Evolutionary conservation across 306 rosid genomes (phyloP), one percentile per base, ranked within the genome.

Genomic region (Quercus berberidifolia): DNA sequence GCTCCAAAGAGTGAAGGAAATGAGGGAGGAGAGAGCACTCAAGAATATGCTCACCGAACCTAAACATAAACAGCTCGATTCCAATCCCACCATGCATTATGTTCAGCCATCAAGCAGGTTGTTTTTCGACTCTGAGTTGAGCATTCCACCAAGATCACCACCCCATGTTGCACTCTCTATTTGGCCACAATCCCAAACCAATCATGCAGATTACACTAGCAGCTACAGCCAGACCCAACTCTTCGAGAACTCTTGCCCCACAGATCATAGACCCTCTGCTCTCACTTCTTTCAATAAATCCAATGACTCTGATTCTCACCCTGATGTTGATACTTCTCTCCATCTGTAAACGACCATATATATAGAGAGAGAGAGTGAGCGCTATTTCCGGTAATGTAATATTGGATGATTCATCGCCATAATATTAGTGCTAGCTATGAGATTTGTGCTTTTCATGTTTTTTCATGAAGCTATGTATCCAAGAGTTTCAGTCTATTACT

Each of bases 251-350:
- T 78, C 76, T 8, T 77, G 88, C 78, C 83, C 86, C 5, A 25
- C 75, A 14, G 56, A 75, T 62, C 30, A 71, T 2, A n/a, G 80
- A 49, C 69, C 84, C 15, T 74, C 85, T 70, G 3, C 63, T 15
- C 81, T 81, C 69, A 49, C 21, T 56, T 76, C 88, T 20, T 82
- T 79, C 79, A 85, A 74, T 79, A 81, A 85, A 13, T 69, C 67
- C 18, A 72, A 55, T 69, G 86, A 79, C 72, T 77, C 81, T 58
- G 86, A 71, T 30, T 74, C 87, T 69, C 85, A 79, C 59, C 76
- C 86, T 75, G 90, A 85, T 63, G 90, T 94, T 67, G 97, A 94
- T 87, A 94, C 99, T 81, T 94, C 97, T 75, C 99, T 94, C 82
- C 98, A 88, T 83, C 88, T 94, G 65, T 94, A 76, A 90, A 84